These are phyloP conservation scores for Piloderma croceum DNA, from an alignment of 768 basidiomycete species.

Conservation along the genomic window DNA sequence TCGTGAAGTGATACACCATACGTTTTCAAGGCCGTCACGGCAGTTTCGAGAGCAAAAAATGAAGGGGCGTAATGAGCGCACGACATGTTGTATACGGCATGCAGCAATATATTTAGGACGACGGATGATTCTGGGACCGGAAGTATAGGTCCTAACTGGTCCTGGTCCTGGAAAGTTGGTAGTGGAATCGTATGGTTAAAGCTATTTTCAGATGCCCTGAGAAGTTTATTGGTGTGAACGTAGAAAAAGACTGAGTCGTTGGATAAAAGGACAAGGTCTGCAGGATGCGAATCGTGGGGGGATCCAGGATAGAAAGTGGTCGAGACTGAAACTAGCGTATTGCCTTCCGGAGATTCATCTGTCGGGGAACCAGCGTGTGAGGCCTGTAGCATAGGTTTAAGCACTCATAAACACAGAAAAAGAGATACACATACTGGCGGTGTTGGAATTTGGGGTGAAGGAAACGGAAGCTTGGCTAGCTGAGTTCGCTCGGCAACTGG, in stretches of 20 bases:
- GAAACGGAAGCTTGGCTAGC: not conserved
- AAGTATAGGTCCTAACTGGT: conserved; percentile 49
- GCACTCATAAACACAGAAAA: conserved; percentile 6
- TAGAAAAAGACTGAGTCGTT: conserved; percentile 83
- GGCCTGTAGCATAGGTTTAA: conserved; percentile 5
- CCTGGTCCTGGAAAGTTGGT: conserved; percentile 30
- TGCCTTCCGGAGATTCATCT: conserved; percentile 38
- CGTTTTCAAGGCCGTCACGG: conserved; percentile 48
- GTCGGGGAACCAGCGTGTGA: conserved; percentile 26
- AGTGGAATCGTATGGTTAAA: conserved; percentile 57
- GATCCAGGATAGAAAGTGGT: conserved; percentile 72
- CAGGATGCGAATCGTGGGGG: conserved; percentile 46
- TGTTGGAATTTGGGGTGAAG: conserved; percentile 48
- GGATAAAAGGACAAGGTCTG: conserved; percentile 63
- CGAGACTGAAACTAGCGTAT: conserved; percentile 56
- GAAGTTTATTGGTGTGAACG: conserved; percentile 56
- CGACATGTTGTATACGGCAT: conserved; percentile 65
- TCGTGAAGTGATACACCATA: conserved; percentile 57
- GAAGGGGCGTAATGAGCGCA: conserved; percentile 71
- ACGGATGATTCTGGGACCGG: conserved; percentile 54
- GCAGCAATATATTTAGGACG: conserved; percentile 67
- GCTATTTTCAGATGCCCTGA: conserved; percentile 54
- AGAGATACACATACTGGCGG: conserved; percentile 47
- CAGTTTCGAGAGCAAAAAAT: conserved; percentile 49
- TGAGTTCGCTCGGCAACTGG: conserved; percentile 22